A percentile compares a stretch with the other conserved stretches of the same genome.
phyloP scores from a whole-genome alignment of 208 protist genomes.

The Leishmania arabica region DNA sequence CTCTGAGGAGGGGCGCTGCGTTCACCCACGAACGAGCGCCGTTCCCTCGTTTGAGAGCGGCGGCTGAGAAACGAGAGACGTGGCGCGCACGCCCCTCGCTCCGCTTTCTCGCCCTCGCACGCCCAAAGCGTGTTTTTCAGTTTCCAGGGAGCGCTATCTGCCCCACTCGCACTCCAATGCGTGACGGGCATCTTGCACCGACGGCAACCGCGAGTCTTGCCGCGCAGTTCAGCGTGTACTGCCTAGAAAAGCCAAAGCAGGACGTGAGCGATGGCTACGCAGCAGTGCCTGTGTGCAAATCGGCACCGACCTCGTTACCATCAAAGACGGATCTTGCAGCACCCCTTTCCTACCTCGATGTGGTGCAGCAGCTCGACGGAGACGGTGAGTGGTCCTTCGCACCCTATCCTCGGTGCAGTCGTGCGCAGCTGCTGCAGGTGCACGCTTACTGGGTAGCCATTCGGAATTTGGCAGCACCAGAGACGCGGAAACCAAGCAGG shows the following conservation, averaged over 20 bases:
- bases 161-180: background rate
- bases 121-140: background rate
- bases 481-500: background rate
- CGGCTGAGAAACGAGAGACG: background rate
- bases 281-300: background rate
- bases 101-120: background rate
- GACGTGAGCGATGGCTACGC: background rate
- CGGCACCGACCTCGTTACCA: background rate
- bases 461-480: background rate
- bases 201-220: background rate
- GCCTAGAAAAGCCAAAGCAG: conserved; percentile 8
- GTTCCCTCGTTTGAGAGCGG: background rate
- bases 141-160: background rate
- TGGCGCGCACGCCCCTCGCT: background rate
- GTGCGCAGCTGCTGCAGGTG: conserved; percentile 48
- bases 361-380: conserved; percentile 20
- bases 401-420: conserved; percentile 69
- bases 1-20: background rate
- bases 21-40: background rate
- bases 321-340: background rate
- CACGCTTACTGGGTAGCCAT: conserved; percentile 49
- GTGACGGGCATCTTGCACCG: background rate
- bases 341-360: conserved; percentile 12
- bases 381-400: conserved; percentile 26
- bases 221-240: conserved; percentile 4